Evolutionary conservation across 257 asterid genomes (phyloP), one percentile per base, ranked within the genome.

Genomic region (Capsicum rhomboideum): DNA sequence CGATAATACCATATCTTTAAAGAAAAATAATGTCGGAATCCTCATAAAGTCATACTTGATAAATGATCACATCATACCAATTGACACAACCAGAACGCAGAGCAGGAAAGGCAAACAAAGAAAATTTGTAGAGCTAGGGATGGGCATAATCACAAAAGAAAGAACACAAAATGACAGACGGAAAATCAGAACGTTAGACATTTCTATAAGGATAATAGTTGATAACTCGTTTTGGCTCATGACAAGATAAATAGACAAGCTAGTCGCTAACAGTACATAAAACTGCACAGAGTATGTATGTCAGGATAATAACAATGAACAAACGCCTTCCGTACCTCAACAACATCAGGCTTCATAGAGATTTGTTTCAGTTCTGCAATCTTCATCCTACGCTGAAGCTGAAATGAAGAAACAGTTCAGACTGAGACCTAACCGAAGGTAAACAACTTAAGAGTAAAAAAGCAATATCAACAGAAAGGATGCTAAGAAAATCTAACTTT

Each of bases 361-460:
- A 96, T 87, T 87, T 96, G 98, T 83, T 96, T 96, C 85, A 96
- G 84, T 80, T 96, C 99, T 49, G 98, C 98, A 83, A 96, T 96
- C 88, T 96, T 96, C 99, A 96, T 96, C 83, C 99, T 89, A 29
- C 98, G 95, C 79, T 94, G 97, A 84, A 93, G 94, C 99, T 96
- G 88, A 87, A 90, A 83, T 44, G 88, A 26, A 67, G 40, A 68
- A 59, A 34, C 40, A 13, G n/a, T 50, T 85, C 64, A 85, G 86
- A 71, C 69, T 49, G 40, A 8, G 80, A 50, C 44, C 61, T 23
- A 66, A 75, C 80, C 46, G 59, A 75, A 74, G 42, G 61, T 4
- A 77, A 69, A 78, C n/a, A 46, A 49, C 77, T 40, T 49, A 69
- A 54, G 52, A 56, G 42, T 44, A 55, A 74, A n/a, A 66, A 17